phyloP scores from a whole-genome alignment of 768 basidiomycete species.

The Suillus occidentalis region DNA sequence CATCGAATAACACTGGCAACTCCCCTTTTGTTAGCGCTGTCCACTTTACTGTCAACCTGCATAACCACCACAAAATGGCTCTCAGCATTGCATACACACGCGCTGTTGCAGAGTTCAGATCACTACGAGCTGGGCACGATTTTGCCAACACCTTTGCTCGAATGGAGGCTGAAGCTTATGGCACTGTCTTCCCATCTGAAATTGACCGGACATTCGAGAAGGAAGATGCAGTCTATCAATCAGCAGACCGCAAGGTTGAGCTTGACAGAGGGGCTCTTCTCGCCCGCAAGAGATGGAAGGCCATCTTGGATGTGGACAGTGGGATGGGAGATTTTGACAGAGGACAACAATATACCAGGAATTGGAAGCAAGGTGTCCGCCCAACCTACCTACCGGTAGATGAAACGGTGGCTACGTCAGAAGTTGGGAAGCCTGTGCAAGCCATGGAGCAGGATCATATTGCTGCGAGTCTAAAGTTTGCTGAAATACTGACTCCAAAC shows the following conservation, averaged over 20 bases:
- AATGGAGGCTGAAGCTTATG: slow-evolving; percentile 77
- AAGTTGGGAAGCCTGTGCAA: slow-evolving; percentile 14
- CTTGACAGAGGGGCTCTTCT: slow-evolving; percentile 59
- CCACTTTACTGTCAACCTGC: slow-evolving; percentile 76
- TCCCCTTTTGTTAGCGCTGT: slow-evolving; percentile 58
- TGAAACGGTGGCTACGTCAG: slow-evolving; percentile 30
- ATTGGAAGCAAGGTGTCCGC: slow-evolving; percentile 70
- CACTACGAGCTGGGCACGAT: slow-evolving; percentile 83
- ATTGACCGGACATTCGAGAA: slow-evolving; percentile 60
- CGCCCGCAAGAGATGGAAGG: slow-evolving; percentile 78
- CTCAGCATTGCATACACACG: slow-evolving; percentile 78
- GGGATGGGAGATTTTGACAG: slow-evolving; percentile 59
- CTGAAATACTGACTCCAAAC: slow-evolving; percentile 3
- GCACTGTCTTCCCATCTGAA: slow-evolving; percentile 64
- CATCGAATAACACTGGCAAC: slow-evolving; percentile 12
- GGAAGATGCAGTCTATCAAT: slow-evolving; percentile 60
- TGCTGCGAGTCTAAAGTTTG: slow-evolving; percentile 14
- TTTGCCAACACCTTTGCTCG: slow-evolving; percentile 74
- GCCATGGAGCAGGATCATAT: slow-evolving; percentile 10
- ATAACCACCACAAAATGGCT: slow-evolving; percentile 59
- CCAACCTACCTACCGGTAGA: slow-evolving; percentile 66
- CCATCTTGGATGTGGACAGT: slow-evolving; percentile 48
- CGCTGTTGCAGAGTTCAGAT: slow-evolving; percentile 83
- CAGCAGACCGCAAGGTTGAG: slow-evolving; percentile 56
- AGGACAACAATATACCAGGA: slow-evolving; percentile 67